These are phyloP conservation scores for Wickerhamiella vanderwaltii DNA, from an alignment of 805 yeast species.

Conservation along the genomic window DNA sequence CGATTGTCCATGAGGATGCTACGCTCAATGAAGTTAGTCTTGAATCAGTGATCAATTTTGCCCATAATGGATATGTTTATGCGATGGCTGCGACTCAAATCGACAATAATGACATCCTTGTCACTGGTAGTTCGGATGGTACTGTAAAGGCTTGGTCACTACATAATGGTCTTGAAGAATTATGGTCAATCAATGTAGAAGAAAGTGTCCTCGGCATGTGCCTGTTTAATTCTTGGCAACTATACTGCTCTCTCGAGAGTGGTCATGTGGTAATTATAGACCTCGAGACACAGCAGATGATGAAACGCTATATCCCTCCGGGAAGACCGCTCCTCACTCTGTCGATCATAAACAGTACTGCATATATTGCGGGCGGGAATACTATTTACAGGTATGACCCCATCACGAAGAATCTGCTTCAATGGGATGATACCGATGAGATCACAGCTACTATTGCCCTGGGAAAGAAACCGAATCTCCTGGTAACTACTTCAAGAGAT, in stretches of 20 bases:
- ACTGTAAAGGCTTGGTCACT: constrained; percentile 67
- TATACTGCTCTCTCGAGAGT: constrained; percentile 71
- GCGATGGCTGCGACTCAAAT: constrained; percentile 37
- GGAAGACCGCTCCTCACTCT: constrained; percentile 42
- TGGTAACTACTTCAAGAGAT: constrained; percentile 31
- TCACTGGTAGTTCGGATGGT: constrained; percentile 90
- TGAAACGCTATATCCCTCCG: constrained; percentile 23
- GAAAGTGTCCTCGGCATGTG: constrained; percentile 58
- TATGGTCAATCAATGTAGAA: constrained; percentile 41
- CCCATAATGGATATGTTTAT: constrained; percentile 86
- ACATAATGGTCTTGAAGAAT: constrained; percentile 15
- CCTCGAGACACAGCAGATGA: constrained; percentile 61
- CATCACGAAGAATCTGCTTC: constrained; percentile 33
- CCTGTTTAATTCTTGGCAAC: constrained; percentile 42
- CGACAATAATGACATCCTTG: constrained; percentile 29
- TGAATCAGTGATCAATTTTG: constrained; percentile 57
- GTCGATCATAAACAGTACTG: constrained; percentile 41
- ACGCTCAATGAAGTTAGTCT: constrained; percentile 43
- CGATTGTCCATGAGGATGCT: constrained; percentile 8
- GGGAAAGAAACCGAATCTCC: constrained; percentile 10
- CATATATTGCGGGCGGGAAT: constrained; percentile 49
- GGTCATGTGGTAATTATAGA: constrained; percentile 82
- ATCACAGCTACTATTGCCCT: constrained; percentile 18
- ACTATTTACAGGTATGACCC: constrained; percentile 43
- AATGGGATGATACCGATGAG: constrained; percentile 18